Base-by-base conservation (phyloP, 176 grass and related monocot genomes). In the Metroxylon sagu region DNA sequence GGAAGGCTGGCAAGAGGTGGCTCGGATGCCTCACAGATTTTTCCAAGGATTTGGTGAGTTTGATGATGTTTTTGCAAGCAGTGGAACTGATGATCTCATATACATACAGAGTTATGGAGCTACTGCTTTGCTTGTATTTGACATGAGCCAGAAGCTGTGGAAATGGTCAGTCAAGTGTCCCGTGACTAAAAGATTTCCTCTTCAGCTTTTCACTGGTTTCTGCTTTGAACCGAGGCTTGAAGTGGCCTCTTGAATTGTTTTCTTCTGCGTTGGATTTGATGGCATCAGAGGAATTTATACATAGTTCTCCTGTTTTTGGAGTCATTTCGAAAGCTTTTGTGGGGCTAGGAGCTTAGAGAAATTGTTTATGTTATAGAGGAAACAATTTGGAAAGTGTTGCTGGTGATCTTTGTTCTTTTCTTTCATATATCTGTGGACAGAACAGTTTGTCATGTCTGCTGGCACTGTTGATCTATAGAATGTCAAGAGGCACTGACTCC, bases 1-100 rank as follows among this genome's bases (percentile, higher is more conserved):
- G 30, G 77, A 71, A 39, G 79, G 79, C 26, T 95, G 91, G 91
- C 76, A 70, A 62, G 83, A 85, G 68, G 77, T 95, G 55, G 53
- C 77, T 52, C 69, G 81, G 53, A 95, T 95, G 86, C 91, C 91
- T n/a, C 86, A 95, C 56, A 95, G 76, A 48, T 87, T 68, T 79
- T 95, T 95, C 63, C 91, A 95, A 81, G 91, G 91, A 17, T 95
- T 95, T 60, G 91, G 91, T 16, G 91, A 95, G 54, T 63, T 95
- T 4, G 91, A 95, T 67, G 91, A 95, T 64, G 91, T 90, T 62
- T 95, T 95, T 5, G 80, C 86, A 26, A 90, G 91, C 70, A 87
- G 83, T 5, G 91, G 91, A 50, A 72, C 68, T 1, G 73, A 90
- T 30, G 83, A 87, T 56, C 78, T 79, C 61, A 55, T 95, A 27